Conservation (phyloP, 495 filamentous ascomycete genomes). For the Lasiosphaeria miniovina region DNA sequence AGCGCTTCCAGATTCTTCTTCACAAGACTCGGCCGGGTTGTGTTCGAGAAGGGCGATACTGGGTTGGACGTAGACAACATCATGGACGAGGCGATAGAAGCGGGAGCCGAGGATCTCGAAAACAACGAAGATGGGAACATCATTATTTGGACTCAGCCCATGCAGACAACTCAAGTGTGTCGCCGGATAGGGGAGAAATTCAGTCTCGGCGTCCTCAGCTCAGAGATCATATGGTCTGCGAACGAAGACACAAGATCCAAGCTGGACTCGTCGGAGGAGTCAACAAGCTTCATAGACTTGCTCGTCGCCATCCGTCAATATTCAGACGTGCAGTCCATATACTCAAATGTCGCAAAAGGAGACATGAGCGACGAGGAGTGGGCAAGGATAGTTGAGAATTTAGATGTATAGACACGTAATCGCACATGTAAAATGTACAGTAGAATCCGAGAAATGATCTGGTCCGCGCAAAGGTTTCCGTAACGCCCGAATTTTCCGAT, state of each 20-base stretch:
- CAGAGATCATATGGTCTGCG: conserved; percentile 81
- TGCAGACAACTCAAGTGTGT: conserved; percentile 61
- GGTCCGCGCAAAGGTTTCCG: background rate
- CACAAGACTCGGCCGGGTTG: conserved; percentile 67
- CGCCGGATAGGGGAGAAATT: conserved; percentile 57
- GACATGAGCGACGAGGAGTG: conserved; percentile 44
- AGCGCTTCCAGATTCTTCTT: conserved; percentile 83
- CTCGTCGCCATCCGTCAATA: conserved; percentile 55
- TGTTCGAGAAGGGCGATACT: conserved; percentile 58
- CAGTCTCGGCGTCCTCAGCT: conserved; percentile 61
- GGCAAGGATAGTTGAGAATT: conserved; percentile 47
- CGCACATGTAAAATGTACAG: conserved; percentile 8
- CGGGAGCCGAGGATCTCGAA: conserved; percentile 77
- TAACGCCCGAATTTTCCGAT: conserved; percentile 1
- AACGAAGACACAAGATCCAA: conserved; percentile 73
- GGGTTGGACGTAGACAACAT: conserved; percentile 65
- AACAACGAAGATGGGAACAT: conserved; percentile 67
- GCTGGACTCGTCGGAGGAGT: conserved; percentile 47
- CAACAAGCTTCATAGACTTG: conserved; percentile 52
- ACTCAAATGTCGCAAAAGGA: conserved; percentile 56
- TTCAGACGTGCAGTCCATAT: conserved; percentile 65
- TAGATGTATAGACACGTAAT: conserved; percentile 25
- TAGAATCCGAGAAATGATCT: background rate
- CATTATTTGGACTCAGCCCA: conserved; percentile 71
- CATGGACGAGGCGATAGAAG: conserved; percentile 81